Percentiles rank a stretch among this genome's conserved stretches.
Evolutionary conservation across 2,329 filamentous ascomycete species (phyloP).

Genomic region (Alternaria tenuissima): DNA sequence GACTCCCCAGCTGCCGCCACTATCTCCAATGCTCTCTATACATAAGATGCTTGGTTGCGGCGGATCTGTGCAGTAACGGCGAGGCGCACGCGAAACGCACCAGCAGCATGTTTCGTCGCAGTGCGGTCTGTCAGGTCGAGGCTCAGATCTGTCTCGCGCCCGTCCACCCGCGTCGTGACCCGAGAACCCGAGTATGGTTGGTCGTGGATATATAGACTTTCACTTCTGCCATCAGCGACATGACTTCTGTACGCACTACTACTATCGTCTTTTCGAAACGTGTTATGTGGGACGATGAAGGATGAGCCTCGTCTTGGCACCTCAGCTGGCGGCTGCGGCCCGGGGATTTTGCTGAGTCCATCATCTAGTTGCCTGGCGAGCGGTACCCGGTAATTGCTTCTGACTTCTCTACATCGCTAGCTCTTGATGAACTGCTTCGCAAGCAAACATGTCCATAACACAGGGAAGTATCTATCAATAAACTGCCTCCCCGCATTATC

Average conservation of each 20-base stretch:
- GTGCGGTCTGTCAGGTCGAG: conserved; percentile 7
- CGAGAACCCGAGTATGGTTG: conserved; percentile 2
- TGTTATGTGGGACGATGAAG: conserved; percentile 1
- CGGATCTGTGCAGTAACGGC: conserved; percentile 15
- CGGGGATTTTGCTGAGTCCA: conserved; percentile 5
- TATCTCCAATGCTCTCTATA: background rate
- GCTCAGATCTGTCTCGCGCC: conserved; percentile 15
- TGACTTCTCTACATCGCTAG: background rate
- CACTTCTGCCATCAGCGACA: background rate
- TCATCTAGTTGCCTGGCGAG: background rate
- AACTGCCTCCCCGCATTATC: conserved; percentile 2
- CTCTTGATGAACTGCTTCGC: background rate
- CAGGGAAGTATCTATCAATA: conserved; percentile 15
- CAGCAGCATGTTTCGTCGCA: conserved; percentile 18
- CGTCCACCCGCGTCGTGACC: conserved; percentile 7
- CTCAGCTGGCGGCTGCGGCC: conserved; percentile 2
- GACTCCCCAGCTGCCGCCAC: background rate
- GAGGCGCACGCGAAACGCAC: conserved; percentile 28
- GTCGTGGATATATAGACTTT: background rate
- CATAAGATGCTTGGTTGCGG: background rate
- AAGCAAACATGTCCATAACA: conserved; percentile 8
- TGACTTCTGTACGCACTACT: background rate
- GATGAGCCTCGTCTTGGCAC: conserved; percentile 24
- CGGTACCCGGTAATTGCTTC: conserved; percentile 5
- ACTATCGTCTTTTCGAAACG: background rate